A percentile compares a stretch with the other conserved stretches of the same genome.
phyloP scores from a whole-genome alignment of 352 stramenopile species.

The Peronosclerospora sorghi region DNA sequence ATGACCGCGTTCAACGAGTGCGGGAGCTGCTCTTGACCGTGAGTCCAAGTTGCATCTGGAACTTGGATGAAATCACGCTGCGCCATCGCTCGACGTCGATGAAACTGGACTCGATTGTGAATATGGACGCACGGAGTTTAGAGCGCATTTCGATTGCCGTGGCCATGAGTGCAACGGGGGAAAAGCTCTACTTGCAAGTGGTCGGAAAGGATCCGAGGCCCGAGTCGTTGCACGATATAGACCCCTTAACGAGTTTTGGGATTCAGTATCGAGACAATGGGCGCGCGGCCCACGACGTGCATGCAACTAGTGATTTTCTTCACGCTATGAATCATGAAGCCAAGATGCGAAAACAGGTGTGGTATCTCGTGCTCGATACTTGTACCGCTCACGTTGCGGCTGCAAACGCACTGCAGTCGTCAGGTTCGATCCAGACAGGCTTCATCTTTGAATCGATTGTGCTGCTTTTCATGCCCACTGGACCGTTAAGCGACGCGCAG shows the following conservation, averaged over 20 bases:
- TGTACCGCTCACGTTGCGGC: conserved; percentile 54
- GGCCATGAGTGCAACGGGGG: conserved; percentile 44
- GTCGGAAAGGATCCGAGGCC: conserved; percentile 33
- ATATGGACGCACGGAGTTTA: conserved; percentile 34
- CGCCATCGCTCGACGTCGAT: conserved; percentile 34
- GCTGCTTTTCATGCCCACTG: conserved; percentile 48
- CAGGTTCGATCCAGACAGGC: conserved; percentile 41
- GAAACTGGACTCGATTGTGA: conserved; percentile 26
- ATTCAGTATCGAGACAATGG: conserved; percentile 35
- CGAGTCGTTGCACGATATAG: conserved; percentile 26
- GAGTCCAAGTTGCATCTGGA: conserved; percentile 57
- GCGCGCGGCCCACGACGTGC: conserved; percentile 43
- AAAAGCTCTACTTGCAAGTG: conserved; percentile 54
- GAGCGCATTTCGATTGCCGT: conserved; percentile 46
- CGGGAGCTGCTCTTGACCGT: conserved; percentile 36
- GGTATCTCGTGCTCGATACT: conserved; percentile 59
- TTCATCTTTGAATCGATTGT: conserved; percentile 61
- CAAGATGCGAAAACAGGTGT: conserved; percentile 41
- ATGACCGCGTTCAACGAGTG: conserved; percentile 39
- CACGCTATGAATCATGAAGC: conserved; percentile 52
- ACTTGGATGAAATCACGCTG: conserved; percentile 45
- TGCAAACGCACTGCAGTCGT: conserved; percentile 43
- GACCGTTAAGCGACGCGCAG: conserved; percentile 25
- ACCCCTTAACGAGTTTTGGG: conserved; percentile 22
- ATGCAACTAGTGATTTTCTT: conserved; percentile 39